Evolutionary conservation across 2,329 filamentous ascomycete genomes (phyloP), one percentile per base, ranked within the genome.

Genomic region (Alternaria conjuncta): DNA sequence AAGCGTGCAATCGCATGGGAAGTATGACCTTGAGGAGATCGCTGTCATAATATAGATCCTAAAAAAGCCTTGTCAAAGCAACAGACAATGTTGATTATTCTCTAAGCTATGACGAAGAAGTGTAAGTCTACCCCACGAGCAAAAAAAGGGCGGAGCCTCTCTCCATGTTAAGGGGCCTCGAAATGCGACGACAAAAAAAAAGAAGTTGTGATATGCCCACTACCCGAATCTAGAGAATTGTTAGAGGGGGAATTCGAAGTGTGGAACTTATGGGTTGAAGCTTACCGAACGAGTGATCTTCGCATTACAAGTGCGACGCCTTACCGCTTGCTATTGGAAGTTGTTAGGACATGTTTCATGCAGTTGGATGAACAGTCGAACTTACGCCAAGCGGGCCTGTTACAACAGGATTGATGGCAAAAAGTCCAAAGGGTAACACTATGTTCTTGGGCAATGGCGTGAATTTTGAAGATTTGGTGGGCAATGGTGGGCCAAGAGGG

Each of bases 241-340:
- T 41, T 41, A 41, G 32, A n/a, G 1, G 7, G 15, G 15, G 32
- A n/a, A 41, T 10, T 41, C 32, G 44, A 47, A 20, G 8, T 32
- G 41, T 65, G 63, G 18, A 13, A 8, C 18, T 20, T 13, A 36
- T 36, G 30, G 5, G 30, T 32, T 18, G 28, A 7, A 20, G 25
- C 18, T 18, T 50, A 28, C n/a, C 46, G 45, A 64, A 66, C 61
- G 49, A 57, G 49, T 45, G 61, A 55, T 64, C 64, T 64, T 66
- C 61, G 64, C 64, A 64, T 66, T 65, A 66, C 63, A 66, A 66
- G 63, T 66, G 63, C 63, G 60, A 66, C 63, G 63, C 63, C 53
- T 66, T 66, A 66, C 63, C 63, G 57, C 63, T 66, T 58, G 51
- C 53, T 55, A 20, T 41, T 41, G 41, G 18, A 36, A 3, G 15